Conservation (phyloP, 2,329 filamentous ascomycete genomes). For the Coniochaeta ligniaria region DNA sequence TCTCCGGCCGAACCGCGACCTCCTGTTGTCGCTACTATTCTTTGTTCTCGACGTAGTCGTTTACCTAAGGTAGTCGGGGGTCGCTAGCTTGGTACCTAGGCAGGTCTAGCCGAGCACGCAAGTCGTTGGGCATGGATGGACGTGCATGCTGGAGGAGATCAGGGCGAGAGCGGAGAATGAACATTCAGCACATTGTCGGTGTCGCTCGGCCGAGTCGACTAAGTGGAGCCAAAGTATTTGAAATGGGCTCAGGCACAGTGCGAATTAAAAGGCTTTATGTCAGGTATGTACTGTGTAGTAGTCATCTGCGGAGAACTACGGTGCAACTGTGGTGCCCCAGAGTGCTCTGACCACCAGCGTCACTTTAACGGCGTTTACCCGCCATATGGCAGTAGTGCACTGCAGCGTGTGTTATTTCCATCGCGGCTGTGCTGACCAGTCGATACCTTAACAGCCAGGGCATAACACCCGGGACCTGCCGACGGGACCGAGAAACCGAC, state of each 20-base stretch:
- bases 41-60: not conserved
- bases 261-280: too few species aligned
- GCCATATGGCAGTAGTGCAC: not conserved
- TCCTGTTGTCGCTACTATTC: not conserved
- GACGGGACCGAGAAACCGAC: not conserved
- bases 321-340: not conserved
- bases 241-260: too few species aligned
- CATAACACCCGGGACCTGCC: not conserved
- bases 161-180: not conserved
- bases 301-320: too few species aligned
- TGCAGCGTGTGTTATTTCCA: conserved; percentile 12
- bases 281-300: too few species aligned
- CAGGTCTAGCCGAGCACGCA: not conserved
- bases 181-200: not conserved
- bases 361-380: not conserved
- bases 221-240: too few species aligned
- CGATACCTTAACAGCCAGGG: not conserved
- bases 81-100: not conserved
- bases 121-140: not conserved
- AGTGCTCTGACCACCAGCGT: not conserved
- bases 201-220: not conserved
- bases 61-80: not conserved
- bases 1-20: not conserved
- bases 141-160: not conserved
- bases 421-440: conserved; percentile 13